Conservation (phyloP, 2,329 filamentous ascomycete genomes). For the Beauveria medogensis region DNA sequence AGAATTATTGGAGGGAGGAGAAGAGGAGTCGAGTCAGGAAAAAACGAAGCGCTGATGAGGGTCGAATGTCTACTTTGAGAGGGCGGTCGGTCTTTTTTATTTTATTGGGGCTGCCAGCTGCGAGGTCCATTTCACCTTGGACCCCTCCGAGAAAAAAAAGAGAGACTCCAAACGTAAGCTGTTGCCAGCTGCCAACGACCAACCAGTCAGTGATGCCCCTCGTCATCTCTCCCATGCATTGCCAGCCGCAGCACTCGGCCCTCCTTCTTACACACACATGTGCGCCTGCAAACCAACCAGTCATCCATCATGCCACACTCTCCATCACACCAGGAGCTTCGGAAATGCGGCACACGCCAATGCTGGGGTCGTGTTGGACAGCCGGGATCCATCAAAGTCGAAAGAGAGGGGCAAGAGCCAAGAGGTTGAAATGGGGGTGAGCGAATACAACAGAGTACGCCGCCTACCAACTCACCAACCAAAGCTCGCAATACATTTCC, state of each 20-base stretch:
- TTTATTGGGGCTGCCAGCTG: not conserved
- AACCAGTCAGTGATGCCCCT: constrained; percentile 1
- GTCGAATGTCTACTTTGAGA: not conserved
- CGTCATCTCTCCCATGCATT: not conserved
- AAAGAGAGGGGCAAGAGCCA: not conserved
- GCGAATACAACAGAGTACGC: not conserved
- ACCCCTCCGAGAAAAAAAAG: not conserved
- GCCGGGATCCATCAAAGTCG: not conserved
- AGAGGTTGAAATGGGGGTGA: not conserved
- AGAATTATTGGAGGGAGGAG: not conserved
- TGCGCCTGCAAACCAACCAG: not conserved
- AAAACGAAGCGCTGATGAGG: constrained; percentile 6
- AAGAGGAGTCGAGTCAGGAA: constrained; percentile 3
- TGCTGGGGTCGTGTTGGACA: not conserved
- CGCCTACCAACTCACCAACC: not conserved
- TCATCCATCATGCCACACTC: not conserved
- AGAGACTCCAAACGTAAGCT: not conserved
- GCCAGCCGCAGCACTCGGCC: not conserved
- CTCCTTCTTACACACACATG: not conserved
- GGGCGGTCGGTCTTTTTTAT: not conserved
- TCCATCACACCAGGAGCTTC: not conserved
- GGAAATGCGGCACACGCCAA: constrained; percentile 3
- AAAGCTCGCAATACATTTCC: not conserved
- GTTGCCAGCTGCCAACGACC: not conserved
- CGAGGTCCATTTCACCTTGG: not conserved